Conservation (phyloP, 108 stramenopile species). For the Pseudonitzschia multiseries region DNA sequence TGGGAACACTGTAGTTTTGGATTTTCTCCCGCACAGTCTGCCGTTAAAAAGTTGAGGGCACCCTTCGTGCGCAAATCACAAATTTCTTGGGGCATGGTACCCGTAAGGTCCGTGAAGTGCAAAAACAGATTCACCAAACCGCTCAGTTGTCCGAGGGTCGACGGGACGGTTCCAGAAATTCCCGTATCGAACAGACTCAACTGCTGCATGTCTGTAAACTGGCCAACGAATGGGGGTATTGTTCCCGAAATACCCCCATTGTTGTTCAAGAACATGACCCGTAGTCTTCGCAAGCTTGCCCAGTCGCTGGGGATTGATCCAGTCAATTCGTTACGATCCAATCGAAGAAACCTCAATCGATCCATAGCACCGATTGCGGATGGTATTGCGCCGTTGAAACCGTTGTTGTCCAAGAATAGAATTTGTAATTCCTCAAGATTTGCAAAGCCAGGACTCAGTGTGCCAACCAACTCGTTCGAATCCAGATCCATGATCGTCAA, state of each 20-base stretch:
- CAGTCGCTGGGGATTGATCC: conserved; percentile 39
- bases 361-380: conserved; percentile 33
- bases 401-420: conserved; percentile 36
- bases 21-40: conserved; percentile 33
- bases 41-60: conserved; percentile 21
- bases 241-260: conserved; percentile 40
- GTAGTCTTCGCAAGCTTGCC: conserved; percentile 9
- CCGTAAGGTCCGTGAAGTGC: conserved; percentile 30
- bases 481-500: conserved; percentile 57
- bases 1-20: conserved; percentile 26
- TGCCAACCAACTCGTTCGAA: conserved; percentile 60
- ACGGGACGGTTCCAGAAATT: conserved; percentile 36
- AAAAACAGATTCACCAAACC: conserved; percentile 32
- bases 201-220: conserved; percentile 23
- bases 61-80: conserved; percentile 32
- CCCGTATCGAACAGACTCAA: conserved; percentile 36
- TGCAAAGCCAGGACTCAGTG: conserved; percentile 52
- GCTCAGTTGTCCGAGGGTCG: conserved; percentile 30
- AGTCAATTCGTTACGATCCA: conserved; percentile 35
- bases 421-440: conserved; percentile 31
- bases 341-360: conserved; percentile 23
- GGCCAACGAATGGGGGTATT: conserved; percentile 38
- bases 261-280: conserved; percentile 26
- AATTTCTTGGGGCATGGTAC: conserved; percentile 46
- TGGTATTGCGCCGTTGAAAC: conserved; percentile 35